Evolutionary conservation across 2,329 filamentous ascomycete genomes (phyloP), one percentile per base, ranked within the genome.

Genomic region (Colletotrichum nymphaeae): DNA sequence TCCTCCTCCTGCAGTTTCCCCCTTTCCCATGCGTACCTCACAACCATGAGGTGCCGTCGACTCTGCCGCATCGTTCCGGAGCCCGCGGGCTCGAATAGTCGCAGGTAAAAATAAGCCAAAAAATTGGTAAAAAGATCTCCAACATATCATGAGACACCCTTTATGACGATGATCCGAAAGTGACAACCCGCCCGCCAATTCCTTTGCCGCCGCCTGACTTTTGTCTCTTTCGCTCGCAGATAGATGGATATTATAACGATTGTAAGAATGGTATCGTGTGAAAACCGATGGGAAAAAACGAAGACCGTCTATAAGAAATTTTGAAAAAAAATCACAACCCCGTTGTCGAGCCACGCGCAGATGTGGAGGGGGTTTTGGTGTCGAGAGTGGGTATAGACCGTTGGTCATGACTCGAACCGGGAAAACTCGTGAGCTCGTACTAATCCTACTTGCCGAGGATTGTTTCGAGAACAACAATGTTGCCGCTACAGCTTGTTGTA

Each of bases 211-310:
- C 65, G 60, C 26, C 70, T 14, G 65, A 74, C 70, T 74, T 74
- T 70, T 73, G 70, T 69, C 63, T 72, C 69, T 63, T 73, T 73
- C 62, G 62, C 71, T 73, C 67, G 71, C 67, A 66, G 67, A 73
- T 72, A 72, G 55, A 52, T 73, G 68, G 63, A 73, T 73, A 74
- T 74, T 74, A 74, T 63, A 71, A 74, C 69, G 73, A 74, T 60
- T 60, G 73, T 73, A 73, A 64, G 65, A 73, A 73, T 69, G 70
- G 70, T 73, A 73, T 73, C 70, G 67, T 73, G 59, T 53, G 35
- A 59, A 58, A 57, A 42, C 22, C 42, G 56, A 46, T 57, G 3
- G n/a, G n/a, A 60, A 59, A 49, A 22, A 68, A 64, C 35, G 37
- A 22, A 37, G 65, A 65, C 59, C 69, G 69, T 74, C 72, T 74